Conservation (phyloP, 2,329 filamentous ascomycete genomes). For the Ascochyta rabiei region DNA sequence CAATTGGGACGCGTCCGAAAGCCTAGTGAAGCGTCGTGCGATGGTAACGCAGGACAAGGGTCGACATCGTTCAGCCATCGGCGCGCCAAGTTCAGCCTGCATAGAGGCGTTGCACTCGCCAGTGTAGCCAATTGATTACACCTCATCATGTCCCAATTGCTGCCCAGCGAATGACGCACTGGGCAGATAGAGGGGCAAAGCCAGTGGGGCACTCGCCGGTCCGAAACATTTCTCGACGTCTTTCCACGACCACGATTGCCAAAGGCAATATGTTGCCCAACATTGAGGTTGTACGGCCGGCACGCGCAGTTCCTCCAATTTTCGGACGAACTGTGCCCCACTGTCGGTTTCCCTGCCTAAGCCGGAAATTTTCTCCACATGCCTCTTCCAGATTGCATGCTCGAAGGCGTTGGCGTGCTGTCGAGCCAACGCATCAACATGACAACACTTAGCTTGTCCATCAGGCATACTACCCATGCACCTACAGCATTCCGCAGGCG, state of each 20-base stretch:
- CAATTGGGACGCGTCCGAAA: constrained; percentile 28
- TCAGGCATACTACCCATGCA: constrained; percentile 49
- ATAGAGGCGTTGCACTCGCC: constrained; percentile 32
- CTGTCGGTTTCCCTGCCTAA: constrained; percentile 38
- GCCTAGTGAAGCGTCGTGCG: constrained; percentile 29
- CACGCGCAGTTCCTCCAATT: constrained; percentile 20
- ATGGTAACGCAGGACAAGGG: constrained; percentile 31
- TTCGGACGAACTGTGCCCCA: constrained; percentile 21
- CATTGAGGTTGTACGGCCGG: constrained; percentile 21
- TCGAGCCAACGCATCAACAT: constrained; percentile 51
- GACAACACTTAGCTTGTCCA: constrained; percentile 50
- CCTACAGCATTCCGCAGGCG: constrained; percentile 42
- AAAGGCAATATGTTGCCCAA: constrained; percentile 20
- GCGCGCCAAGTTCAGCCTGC: constrained; percentile 28
- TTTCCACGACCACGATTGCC: constrained; percentile 26
- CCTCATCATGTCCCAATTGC: constrained; percentile 19
- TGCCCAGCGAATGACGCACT: constrained; percentile 39
- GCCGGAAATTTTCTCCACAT: constrained; percentile 38
- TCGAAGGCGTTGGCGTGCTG: constrained; percentile 47
- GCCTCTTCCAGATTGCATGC: constrained; percentile 48
- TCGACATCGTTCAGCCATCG: constrained; percentile 26
- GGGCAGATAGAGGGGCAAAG: constrained; percentile 31
- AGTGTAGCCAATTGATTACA: constrained; percentile 31
- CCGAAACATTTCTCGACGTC: constrained; percentile 36
- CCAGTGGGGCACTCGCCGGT: constrained; percentile 32